Conservation (phyloP, 2,329 filamentous ascomycete species). For the Remersonia thermophila region DNA sequence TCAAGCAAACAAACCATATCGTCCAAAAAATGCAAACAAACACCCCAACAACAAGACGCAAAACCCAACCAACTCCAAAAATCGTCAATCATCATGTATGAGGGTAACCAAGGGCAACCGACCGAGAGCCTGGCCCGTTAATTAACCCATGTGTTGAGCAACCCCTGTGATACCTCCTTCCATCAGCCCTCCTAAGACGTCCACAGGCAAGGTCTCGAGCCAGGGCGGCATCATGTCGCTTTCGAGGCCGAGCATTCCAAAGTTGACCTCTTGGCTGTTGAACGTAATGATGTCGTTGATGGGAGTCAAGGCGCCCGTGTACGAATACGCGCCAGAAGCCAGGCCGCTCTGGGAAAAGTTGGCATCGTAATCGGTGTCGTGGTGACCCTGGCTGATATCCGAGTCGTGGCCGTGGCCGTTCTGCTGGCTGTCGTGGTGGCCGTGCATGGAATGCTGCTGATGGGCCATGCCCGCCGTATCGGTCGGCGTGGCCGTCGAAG, state of each 20-base stretch:
- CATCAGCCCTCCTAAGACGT: constrained; percentile 48
- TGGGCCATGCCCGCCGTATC: constrained; percentile 19
- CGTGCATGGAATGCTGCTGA: constrained; percentile 8
- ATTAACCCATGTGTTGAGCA: constrained; percentile 10
- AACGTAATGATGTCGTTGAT: constrained; percentile 50
- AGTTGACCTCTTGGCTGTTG: constrained; percentile 65
- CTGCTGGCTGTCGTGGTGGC: constrained; percentile 3
- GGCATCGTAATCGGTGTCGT: neutral
- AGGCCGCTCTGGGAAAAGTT: constrained; percentile 19
- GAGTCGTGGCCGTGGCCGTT: constrained; percentile 4
- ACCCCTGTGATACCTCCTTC: constrained; percentile 19
- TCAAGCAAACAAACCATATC: no score
- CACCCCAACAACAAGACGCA: no score
- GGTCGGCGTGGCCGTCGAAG: constrained; percentile 27
- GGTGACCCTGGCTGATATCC: constrained; percentile 3
- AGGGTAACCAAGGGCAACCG: neutral
- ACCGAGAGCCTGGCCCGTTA: neutral
- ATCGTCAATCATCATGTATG: neutral
- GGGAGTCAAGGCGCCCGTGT: constrained; percentile 21
- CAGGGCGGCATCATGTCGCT: constrained; percentile 58
- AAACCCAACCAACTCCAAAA: neutral
- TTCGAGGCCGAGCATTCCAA: constrained; percentile 47
- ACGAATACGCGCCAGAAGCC: constrained; percentile 17
- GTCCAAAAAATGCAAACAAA: no score
- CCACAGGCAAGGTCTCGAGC: constrained; percentile 60